Evolutionary conservation across 2,329 filamentous ascomycete genomes (phyloP).

Genomic region (Xylariales sp.): DNA sequence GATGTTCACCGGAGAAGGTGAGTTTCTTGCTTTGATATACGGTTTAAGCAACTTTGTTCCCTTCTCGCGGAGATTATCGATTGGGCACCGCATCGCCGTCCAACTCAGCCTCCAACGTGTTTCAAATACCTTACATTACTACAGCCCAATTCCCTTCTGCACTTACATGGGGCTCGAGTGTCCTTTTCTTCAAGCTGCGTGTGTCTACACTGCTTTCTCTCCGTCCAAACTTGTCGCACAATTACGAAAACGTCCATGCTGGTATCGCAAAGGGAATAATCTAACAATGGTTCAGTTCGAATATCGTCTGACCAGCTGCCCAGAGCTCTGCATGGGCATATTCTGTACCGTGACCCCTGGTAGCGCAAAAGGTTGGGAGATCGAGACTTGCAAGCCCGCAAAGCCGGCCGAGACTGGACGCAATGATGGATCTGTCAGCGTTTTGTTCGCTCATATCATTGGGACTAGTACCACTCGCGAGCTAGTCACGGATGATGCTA

Average conservation of each 20-base stretch:
- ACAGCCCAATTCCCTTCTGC: too few relatives aligned
- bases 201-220: too few relatives aligned
- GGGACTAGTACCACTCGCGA: conserved; percentile 63
- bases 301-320: conserved; percentile 70
- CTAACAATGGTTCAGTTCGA: conserved; percentile 49
- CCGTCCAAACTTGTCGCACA: too few relatives aligned
- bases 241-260: too few relatives aligned
- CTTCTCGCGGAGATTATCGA: too few relatives aligned
- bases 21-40: conserved; percentile 15
- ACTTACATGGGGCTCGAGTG: too few relatives aligned
- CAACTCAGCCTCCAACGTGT: too few relatives aligned
- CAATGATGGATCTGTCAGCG: conserved; percentile 48
- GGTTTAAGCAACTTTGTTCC: too few relatives aligned
- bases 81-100: too few relatives aligned
- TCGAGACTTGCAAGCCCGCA: conserved; percentile 50
- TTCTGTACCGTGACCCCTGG: conserved; percentile 61
- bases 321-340: conserved; percentile 73
- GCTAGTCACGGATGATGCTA: conserved; percentile 68
- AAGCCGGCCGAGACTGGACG: conserved; percentile 56
- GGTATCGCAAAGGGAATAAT: too few relatives aligned
- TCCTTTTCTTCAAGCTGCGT: too few relatives aligned
- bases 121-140: too few relatives aligned
- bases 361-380: conserved; percentile 40
- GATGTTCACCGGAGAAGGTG: conserved; percentile 52
- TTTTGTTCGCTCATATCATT: conserved; percentile 74